Conservation (phyloP, 495 filamentous ascomycete genomes). For the Parmelia sp. region DNA sequence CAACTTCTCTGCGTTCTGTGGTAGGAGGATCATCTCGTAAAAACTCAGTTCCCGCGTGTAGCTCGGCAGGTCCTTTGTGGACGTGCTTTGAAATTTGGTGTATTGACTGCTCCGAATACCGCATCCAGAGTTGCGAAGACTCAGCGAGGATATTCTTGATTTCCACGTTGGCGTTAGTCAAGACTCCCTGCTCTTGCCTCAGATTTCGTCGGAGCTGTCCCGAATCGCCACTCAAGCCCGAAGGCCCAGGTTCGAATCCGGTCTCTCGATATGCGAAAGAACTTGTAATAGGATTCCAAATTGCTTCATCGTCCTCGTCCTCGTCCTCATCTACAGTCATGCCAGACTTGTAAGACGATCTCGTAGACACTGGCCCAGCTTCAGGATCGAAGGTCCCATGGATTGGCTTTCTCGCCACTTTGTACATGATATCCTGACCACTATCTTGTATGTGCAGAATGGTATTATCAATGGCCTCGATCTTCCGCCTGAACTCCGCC, state of each 20-base stretch:
- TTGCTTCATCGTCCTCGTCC: neutral
- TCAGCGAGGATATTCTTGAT: neutral
- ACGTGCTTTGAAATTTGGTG: neutral
- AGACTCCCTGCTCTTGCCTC: neutral
- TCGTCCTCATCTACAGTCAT: no score
- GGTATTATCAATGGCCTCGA: neutral
- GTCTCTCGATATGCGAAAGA: conserved; percentile 9
- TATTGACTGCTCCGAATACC: neutral
- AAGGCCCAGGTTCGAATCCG: conserved; percentile 12
- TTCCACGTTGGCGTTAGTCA: neutral
- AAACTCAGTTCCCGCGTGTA: neutral
- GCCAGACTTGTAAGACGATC: neutral
- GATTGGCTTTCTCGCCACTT: neutral
- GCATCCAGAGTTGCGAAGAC: neutral
- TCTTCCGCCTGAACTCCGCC: conserved; percentile 6
- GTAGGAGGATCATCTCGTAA: neutral
- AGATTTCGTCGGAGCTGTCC: neutral
- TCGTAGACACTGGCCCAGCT: neutral
- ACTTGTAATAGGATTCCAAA: conserved; percentile 14
- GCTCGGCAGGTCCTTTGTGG: neutral
- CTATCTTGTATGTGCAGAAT: neutral
- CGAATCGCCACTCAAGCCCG: neutral
- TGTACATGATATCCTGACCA: neutral
- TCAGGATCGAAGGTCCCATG: neutral
- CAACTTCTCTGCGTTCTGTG: neutral